Percentiles rank a stretch among this genome's conserved stretches.
Conservation (phyloP, 768 basidiomycete genomes). For the Trichaptum fuscoviolaceum region DNA sequence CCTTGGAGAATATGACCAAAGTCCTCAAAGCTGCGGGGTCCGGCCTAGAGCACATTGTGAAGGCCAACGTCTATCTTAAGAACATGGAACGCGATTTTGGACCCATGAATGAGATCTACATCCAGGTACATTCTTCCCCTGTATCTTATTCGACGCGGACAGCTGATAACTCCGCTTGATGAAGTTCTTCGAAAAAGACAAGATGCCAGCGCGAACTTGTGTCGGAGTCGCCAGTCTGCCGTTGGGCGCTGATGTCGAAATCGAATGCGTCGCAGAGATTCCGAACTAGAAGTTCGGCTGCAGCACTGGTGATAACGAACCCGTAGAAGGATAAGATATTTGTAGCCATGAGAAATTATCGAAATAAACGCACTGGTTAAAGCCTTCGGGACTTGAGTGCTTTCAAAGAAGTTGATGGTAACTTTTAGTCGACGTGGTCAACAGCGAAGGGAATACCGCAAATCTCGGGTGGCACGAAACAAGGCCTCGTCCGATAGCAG, state of each 20-base stretch:
- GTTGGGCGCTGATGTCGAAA: conserved; percentile 50
- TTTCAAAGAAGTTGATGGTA: background rate
- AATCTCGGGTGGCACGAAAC: too few relatives aligned
- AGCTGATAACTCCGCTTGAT: background rate
- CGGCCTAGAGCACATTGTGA: conserved; percentile 31
- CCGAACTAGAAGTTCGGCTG: background rate
- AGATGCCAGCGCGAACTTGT: conserved; percentile 53
- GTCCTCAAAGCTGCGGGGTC: conserved; percentile 35
- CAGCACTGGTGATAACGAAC: background rate
- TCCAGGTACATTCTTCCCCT: conserved; percentile 18
- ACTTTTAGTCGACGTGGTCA: too few relatives aligned
- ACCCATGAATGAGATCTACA: conserved; percentile 35
- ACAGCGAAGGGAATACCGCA: too few relatives aligned
- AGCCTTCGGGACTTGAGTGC: background rate
- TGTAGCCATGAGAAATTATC: background rate
- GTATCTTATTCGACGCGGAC: background rate
- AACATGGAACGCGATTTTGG: conserved; percentile 33
- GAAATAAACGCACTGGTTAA: background rate
- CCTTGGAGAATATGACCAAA: conserved; percentile 33
- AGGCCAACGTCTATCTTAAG: conserved; percentile 35
- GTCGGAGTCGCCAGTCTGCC: conserved; percentile 52
- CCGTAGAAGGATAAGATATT: background rate
- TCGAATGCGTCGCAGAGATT: conserved; percentile 51
- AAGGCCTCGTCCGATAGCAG: too few relatives aligned
- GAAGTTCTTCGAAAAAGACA: conserved; percentile 43